Conservation (phyloP, 805 yeast species). For the Myxozyma kluyveri region DNA sequence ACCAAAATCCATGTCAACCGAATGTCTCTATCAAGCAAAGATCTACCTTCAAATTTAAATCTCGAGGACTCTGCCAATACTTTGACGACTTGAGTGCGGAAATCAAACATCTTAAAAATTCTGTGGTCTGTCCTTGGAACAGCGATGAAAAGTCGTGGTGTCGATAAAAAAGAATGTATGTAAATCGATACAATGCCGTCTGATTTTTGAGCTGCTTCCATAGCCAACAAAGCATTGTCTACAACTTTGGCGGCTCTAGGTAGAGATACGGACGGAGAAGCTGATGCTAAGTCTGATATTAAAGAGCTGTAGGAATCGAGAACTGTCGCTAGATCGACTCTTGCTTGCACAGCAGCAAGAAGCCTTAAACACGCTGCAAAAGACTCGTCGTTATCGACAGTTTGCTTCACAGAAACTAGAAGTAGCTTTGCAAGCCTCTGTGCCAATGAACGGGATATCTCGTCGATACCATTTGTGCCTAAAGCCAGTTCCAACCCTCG, state of each 20-base stretch:
- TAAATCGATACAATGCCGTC: neutral
- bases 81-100: slow-evolving; percentile 4
- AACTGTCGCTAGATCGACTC: slow-evolving; percentile 9
- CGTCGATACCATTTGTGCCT: neutral
- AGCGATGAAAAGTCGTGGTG: slow-evolving; percentile 13
- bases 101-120: slow-evolving; percentile 4
- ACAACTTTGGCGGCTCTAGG: slow-evolving; percentile 4
- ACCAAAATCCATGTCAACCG: slow-evolving; percentile 18
- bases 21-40: neutral
- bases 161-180: slow-evolving; percentile 11
- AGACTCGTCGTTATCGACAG: slow-evolving; percentile 1
- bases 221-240: slow-evolving; percentile 7
- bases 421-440: slow-evolving; percentile 11
- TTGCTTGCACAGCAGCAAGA: slow-evolving; percentile 8
- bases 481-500: slow-evolving; percentile 4
- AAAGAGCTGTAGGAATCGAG: slow-evolving; percentile 16
- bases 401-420: slow-evolving; percentile 5
- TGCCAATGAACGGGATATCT: slow-evolving; percentile 3
- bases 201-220: neutral
- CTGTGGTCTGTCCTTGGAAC: neutral
- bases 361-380: slow-evolving; percentile 11
- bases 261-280: no score
- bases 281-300: slow-evolving; percentile 1
- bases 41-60: neutral
- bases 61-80: slow-evolving; percentile 1